These are phyloP conservation scores for Linderniella brevidens DNA, from an alignment of 257 asterid genomes.

Conservation along the genomic window DNA sequence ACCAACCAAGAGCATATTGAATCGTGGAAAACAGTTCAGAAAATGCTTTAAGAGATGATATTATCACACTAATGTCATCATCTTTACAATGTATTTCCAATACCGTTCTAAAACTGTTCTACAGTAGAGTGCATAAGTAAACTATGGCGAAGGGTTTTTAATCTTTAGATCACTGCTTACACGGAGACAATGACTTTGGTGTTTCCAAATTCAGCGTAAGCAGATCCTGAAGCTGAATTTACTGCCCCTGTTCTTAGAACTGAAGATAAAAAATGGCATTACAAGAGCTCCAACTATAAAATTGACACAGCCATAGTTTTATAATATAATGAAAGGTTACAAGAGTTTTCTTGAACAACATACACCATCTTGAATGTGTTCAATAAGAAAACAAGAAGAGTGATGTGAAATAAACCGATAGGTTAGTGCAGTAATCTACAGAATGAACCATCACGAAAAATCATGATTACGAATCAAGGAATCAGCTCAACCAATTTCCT, in stretches of 20 bases:
- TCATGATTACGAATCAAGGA: too few relatives aligned
- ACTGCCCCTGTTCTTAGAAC: constrained; percentile 86
- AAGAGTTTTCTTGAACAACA: too few relatives aligned
- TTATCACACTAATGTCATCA: not conserved
- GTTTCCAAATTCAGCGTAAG: constrained; percentile 90
- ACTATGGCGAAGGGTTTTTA: not conserved
- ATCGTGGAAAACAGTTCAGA: not conserved
- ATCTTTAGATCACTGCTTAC: constrained; percentile 28
- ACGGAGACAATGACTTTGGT: constrained; percentile 96
- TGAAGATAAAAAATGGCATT: constrained; percentile 9
- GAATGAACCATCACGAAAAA: too few relatives aligned
- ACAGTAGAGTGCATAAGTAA: not conserved
- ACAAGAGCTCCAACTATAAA: not conserved
- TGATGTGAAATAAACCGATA: too few relatives aligned
- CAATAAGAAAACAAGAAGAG: too few relatives aligned
- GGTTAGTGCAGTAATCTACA: too few relatives aligned
- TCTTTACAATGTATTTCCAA: not conserved
- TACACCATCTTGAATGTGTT: too few relatives aligned
- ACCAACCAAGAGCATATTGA: constrained; percentile 8
- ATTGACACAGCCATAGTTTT: not conserved
- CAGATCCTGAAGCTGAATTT: constrained; percentile 92
- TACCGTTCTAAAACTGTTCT: not conserved
- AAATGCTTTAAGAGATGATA: not conserved
- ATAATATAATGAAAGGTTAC: not conserved
- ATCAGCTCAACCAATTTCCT: too few relatives aligned